These are phyloP conservation scores for Arabidopsis thaliana DNA, from an alignment of 345 rosid genomes.

Conservation along the genomic window DNA sequence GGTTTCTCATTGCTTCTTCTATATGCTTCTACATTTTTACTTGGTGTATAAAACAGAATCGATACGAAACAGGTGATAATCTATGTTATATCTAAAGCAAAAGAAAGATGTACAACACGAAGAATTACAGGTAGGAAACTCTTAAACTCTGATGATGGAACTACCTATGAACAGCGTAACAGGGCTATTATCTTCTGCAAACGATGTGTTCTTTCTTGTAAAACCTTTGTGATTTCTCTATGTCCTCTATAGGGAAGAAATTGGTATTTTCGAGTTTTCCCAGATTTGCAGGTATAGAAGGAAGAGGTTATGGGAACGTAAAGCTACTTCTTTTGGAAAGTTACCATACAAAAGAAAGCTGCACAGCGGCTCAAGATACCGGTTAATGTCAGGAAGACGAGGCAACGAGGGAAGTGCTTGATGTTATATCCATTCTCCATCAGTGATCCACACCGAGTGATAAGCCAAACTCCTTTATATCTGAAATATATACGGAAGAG, in stretches of 20 bases:
- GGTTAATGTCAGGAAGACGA: slow-evolving; percentile 58
- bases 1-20: slow-evolving; percentile 36
- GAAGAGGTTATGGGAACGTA: slow-evolving; percentile 8
- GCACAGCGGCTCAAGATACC: slow-evolving; percentile 63
- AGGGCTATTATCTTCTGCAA: slow-evolving; percentile 28
- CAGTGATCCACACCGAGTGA: slow-evolving; percentile 89
- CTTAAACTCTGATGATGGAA: slow-evolving; percentile 28
- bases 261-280: slow-evolving; percentile 25
- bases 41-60: slow-evolving; percentile 22
- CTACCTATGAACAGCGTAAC: slow-evolving; percentile 35
- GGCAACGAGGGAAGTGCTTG: slow-evolving; percentile 63
- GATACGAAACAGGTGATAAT: slow-evolving; percentile 19
- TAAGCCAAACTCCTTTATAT: slow-evolving; percentile 94
- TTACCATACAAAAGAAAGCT: slow-evolving; percentile 71
- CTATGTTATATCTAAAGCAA: slow-evolving; percentile 36
- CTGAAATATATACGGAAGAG: slow-evolving; percentile 48
- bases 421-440: slow-evolving; percentile 67
- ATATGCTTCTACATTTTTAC: slow-evolving; percentile 36
- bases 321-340: slow-evolving; percentile 64
- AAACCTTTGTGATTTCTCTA: slow-evolving; percentile 19
- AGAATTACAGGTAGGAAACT: slow-evolving; percentile 35
- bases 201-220: slow-evolving; percentile 30
- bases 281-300: slow-evolving; percentile 36
- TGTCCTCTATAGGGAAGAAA: slow-evolving; percentile 27
- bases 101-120: slow-evolving; percentile 37